A percentile compares a stretch with the other conserved stretches of the same genome.
These are phyloP conservation scores for Pseudotsuga menziesii DNA, from an alignment of 75 land plant genomes.

Conservation along the genomic window DNA sequence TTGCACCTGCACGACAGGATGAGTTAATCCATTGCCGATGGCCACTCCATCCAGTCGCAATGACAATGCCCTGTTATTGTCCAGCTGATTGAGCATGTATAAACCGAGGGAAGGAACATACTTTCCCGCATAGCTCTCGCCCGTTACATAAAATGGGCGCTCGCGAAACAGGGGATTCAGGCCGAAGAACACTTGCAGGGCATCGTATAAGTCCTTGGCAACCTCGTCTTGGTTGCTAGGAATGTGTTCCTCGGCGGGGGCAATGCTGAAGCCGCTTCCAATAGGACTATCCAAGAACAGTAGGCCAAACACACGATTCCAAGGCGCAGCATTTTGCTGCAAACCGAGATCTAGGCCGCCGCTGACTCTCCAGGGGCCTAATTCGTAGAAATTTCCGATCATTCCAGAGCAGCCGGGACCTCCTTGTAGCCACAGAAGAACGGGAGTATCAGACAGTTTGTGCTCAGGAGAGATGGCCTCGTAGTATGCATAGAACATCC, in stretches of 20 bases:
- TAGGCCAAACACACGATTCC: conserved; percentile 78
- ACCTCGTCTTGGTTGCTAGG: conserved; percentile 50
- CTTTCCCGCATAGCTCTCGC: conserved; percentile 91
- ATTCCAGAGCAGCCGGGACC: conserved; percentile 94
- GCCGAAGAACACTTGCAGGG: conserved; percentile 34
- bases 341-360: conserved; percentile 22
- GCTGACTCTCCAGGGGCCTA: conserved; percentile 68
- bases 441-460: conserved; percentile 32
- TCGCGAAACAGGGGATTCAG: conserved; percentile 22
- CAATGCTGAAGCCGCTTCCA: conserved; percentile 78
- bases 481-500: conserved; percentile 74
- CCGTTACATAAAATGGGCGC: conserved; percentile 65
- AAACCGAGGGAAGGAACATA: conserved; percentile 72
- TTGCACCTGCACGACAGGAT: conserved; percentile 25
- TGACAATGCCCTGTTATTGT: conserved; percentile 2
- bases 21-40: conserved; percentile 80
- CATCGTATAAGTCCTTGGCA: conserved; percentile 51
- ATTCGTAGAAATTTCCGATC: conserved; percentile 74
- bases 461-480: conserved; percentile 49
- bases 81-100: conserved; percentile 41
- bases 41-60: conserved; percentile 59
- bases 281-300: conserved; percentile 85
- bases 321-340: conserved; percentile 32
- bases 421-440: conserved; percentile 82
- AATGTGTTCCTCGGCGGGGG: conserved; percentile 37